These are phyloP conservation scores for Nephelium lappaceum DNA, from an alignment of 345 rosid species.

Conservation along the genomic window DNA sequence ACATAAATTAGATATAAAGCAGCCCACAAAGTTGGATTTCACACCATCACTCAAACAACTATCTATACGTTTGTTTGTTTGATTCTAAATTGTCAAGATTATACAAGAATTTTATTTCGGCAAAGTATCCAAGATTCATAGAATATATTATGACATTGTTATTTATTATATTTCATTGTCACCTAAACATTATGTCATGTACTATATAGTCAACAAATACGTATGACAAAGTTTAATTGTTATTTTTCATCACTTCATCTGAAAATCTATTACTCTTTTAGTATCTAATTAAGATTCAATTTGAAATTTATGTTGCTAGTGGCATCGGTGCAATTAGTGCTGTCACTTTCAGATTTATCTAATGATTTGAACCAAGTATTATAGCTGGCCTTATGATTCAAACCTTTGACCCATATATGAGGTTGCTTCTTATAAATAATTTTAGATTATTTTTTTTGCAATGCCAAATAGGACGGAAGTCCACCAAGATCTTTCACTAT, in stretches of 20 bases:
- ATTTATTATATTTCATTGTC: not conserved
- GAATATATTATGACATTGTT: not conserved
- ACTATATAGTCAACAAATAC: too few species aligned
- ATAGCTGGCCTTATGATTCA: not conserved
- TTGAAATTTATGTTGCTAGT: not conserved
- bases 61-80: not conserved
- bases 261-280: too few species aligned
- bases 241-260: too few species aligned
- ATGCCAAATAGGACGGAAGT: too few species aligned
- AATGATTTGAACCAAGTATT: not conserved
- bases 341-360: not conserved
- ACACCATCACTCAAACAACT: not conserved
- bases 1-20: not conserved
- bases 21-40: not conserved
- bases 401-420: not conserved
- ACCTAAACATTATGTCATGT: not conserved
- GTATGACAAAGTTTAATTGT: too few species aligned
- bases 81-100: not conserved
- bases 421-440: too few species aligned
- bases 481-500: too few species aligned
- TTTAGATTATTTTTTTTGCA: too few species aligned
- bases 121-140: not conserved
- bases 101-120: not conserved
- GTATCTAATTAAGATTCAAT: not conserved
- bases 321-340: not conserved